Conservation (phyloP, 805 yeast species). For the Debaryomyces maramus region DNA sequence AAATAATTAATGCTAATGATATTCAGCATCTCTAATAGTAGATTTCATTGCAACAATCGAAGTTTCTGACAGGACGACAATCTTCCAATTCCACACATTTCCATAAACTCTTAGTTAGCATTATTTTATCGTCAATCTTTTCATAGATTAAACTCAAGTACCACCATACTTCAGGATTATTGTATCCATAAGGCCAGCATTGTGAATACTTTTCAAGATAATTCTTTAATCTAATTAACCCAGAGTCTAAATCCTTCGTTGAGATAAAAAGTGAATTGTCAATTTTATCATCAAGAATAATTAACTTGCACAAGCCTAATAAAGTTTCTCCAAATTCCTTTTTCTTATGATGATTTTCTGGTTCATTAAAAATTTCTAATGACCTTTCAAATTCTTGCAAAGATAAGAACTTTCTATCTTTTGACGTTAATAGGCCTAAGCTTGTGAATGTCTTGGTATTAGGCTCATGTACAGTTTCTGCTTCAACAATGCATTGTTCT, state of each 20-base stretch:
- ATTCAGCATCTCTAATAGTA: no score
- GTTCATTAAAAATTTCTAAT: conserved; percentile 42
- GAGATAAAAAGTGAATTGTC: conserved; percentile 48
- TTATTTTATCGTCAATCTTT: conserved; percentile 48
- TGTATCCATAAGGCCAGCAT: conserved; percentile 42
- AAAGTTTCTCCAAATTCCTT: conserved; percentile 50
- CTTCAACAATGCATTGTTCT: conserved; percentile 71
- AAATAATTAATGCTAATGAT: no score
- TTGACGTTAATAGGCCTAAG: conserved; percentile 47
- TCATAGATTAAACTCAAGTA: conserved; percentile 65
- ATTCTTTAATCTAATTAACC: conserved; percentile 54
- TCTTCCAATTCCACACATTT: conserved; percentile 65
- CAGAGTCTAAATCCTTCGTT: conserved; percentile 57
- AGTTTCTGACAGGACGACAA: conserved; percentile 52
- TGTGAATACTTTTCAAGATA: conserved; percentile 39
- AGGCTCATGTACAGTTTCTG: conserved; percentile 50
- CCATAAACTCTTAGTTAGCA: conserved; percentile 55
- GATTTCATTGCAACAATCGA: conserved; percentile 28
- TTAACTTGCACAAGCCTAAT: conserved; percentile 54
- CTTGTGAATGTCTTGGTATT: conserved; percentile 50
- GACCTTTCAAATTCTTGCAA: conserved; percentile 66
- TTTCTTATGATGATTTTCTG: conserved; percentile 22
- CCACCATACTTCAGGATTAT: conserved; percentile 66
- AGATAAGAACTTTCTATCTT: conserved; percentile 47
- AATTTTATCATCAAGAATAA: conserved; percentile 41